phyloP scores from a whole-genome alignment of 805 yeast species.

The Vanderwaltozyma yarrowii region DNA sequence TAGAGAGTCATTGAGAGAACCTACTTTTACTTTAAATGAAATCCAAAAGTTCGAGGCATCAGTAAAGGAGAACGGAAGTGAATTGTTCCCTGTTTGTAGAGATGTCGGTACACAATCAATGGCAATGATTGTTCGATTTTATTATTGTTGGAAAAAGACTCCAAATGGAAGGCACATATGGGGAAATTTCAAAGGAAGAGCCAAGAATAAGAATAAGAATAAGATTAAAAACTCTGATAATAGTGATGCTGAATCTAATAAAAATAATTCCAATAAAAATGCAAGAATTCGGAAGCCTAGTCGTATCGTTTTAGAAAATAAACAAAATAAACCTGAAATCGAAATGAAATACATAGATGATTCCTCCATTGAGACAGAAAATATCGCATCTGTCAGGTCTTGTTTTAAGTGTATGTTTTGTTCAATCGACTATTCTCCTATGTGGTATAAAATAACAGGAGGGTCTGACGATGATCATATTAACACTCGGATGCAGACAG shows the following conservation, averaged over 20 bases:
- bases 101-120: slow-evolving; percentile 64
- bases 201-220: slow-evolving; percentile 39
- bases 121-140: slow-evolving; percentile 75
- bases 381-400: slow-evolving; percentile 32
- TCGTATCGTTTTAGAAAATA: slow-evolving; percentile 6
- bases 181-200: slow-evolving; percentile 71
- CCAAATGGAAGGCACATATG: slow-evolving; percentile 63
- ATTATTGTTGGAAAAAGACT: slow-evolving; percentile 89
- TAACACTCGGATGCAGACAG: slow-evolving; percentile 12
- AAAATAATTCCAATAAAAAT: not conserved
- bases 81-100: slow-evolving; percentile 60
- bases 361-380: slow-evolving; percentile 52
- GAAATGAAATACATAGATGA: slow-evolving; percentile 33
- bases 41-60: slow-evolving; percentile 62
- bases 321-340: slow-evolving; percentile 2
- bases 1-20: slow-evolving; percentile 58
- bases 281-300: slow-evolving; percentile 8
- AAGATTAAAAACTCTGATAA: not conserved
- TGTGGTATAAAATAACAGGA: slow-evolving; percentile 29
- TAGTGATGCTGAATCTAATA: not conserved
- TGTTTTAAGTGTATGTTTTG: slow-evolving; percentile 66
- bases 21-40: slow-evolving; percentile 61
- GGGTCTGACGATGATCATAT: slow-evolving; percentile 23
- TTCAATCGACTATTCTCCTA: slow-evolving; percentile 29
- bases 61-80: slow-evolving; percentile 64